Evolutionary conservation across 2,329 filamentous ascomycete species (phyloP), one percentile per base, ranked within the genome.

Genomic region (Xylariaceae sp.): DNA sequence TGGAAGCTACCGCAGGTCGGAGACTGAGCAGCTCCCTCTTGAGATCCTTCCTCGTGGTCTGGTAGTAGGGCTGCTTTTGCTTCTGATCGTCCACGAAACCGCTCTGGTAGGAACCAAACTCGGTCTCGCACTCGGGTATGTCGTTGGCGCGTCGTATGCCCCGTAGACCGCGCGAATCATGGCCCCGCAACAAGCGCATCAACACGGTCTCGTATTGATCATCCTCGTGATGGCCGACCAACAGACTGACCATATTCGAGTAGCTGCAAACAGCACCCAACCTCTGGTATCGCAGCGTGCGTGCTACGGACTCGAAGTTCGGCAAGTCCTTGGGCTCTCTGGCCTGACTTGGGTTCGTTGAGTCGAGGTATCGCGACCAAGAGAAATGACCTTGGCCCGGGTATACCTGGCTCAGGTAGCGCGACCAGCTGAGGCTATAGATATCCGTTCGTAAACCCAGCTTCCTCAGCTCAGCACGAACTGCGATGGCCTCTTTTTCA

Each of bases 131-230:
- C 61, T 95, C 89, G 1, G 91, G 91, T n/a, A 96, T 89, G 34
- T 78, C 76, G 19, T 76, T 72, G 15, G 76, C 69, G 3, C 69
- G 54, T 9, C 72, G 74, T 54, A 95, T 93, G 3, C 86, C 89
- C 13, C 73, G 69, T 22, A 95, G 68, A 0, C 87, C 89, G n/a
- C 75, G 68, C n/a, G 78, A 77, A 2, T 76, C 68, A 54, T 88
- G 85, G 0, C 83, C 81, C 3, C 72, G 70, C 8, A 83, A 64
- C 28, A 97, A 64, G 32, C 93, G 78, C 81, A 89, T 86, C 37
- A 97, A 65, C 3, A 94, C 74, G 0, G 90, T 96, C 66, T 98
- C 93, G 42, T 89, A 85, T 57, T 93, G 88, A 56, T 98, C 93
- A 56, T 96, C 90, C 47, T 77, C 72, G 60, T 98, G 93, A 59